Base-by-base conservation (phyloP, 1,284 basidiomycete species). In the Grifola frondosa region DNA sequence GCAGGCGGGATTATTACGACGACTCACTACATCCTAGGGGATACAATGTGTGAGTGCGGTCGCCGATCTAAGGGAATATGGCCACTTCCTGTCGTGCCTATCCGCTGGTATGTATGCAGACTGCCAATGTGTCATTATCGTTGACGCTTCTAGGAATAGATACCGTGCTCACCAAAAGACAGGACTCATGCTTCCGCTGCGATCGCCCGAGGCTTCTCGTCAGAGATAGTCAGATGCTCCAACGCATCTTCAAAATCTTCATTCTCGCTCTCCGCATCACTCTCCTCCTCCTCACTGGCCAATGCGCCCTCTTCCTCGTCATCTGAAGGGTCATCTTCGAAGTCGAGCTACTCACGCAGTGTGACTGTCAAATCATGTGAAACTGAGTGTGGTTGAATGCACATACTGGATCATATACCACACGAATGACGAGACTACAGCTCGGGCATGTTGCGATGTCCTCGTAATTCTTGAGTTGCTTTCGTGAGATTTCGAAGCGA, bases 391-490 rank as follows among this genome's bases (percentile, higher is more conserved):
- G n/a, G n/a, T n/a, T n/a, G n/a, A n/a, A n/a, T n/a, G n/a, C n/a
- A 78, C 90, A 62, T 59, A 98, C 94, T 40, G 94, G 94, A 68
- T 99, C 96, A 64, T 88, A 98, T 39, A 99, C 81, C 29, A 99
- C 90, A 46, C 96, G 74, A 42, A 99, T 93, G 37, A 98, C 80
- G 21, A 98, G 73, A 55, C 91, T 95, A 61, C 96, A 99, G 62
- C 92, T 96, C 0, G 96, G 97, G 70, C 96, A 99, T 41, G 83
- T 93, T n/a, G 96, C 96, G 33, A 97, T 84, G 60, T 99, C 97
- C 59, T 98, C 96, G 35, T 85, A 97, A 50, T 93, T 77, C 41
- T 82, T 78, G 9, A 99, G 81, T 68, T 98, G 95, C 57, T 73
- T 71, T 53, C 86, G 81, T 15, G 91, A 87, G 57, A 99, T 98